Conservation (phyloP, 176 grass and related monocot genomes). For the Rhynchospora pubera region DNA sequence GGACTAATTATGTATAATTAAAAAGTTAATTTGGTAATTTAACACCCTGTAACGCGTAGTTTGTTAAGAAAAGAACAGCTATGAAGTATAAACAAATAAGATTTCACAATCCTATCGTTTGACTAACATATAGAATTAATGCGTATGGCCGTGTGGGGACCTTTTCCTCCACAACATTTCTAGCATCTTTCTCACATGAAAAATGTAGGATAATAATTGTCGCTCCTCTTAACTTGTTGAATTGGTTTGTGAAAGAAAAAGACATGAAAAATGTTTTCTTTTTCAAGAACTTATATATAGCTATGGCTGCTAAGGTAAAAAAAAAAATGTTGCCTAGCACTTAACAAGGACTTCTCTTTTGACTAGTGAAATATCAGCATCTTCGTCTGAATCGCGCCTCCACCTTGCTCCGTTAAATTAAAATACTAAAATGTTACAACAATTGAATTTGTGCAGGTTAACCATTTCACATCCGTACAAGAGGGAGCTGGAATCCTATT, state of each 20-base stretch:
- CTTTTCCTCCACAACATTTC: background rate
- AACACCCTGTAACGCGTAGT: background rate
- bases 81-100: background rate
- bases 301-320: background rate
- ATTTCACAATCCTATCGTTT: background rate
- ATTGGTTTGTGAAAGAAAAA: background rate
- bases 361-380: background rate
- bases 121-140: constrained; percentile 1
- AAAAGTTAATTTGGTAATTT: background rate
- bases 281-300: no score
- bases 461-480: constrained; percentile 33
- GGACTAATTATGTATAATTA: background rate
- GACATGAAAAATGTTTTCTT: background rate
- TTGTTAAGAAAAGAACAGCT: background rate
- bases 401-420: background rate
- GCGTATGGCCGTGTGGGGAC: background rate
- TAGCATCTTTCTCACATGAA: constrained; percentile 8
- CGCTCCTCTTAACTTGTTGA: background rate
- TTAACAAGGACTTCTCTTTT: background rate
- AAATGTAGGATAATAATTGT: background rate
- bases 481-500: background rate
- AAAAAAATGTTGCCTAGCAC: background rate
- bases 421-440: background rate
- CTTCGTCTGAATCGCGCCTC: background rate
- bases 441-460: constrained; percentile 48